phyloP scores from a whole-genome alignment of 202 grass and related monocot genomes.

The Digitaria exilis region DNA sequence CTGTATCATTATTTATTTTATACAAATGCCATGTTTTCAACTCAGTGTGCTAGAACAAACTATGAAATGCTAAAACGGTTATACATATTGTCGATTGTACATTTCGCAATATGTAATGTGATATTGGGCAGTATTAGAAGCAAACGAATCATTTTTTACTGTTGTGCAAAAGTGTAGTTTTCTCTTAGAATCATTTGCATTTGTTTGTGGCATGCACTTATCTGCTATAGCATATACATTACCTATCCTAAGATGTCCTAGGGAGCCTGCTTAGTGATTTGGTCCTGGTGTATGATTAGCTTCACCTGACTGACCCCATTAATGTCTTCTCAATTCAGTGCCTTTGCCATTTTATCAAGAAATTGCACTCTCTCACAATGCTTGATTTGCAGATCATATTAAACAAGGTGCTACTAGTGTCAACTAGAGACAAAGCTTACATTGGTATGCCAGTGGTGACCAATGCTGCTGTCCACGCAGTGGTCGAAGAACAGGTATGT shows the following conservation, averaged over 20 bases:
- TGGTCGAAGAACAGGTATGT: slow-evolving; percentile 90
- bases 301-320: neutral
- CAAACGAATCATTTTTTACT: neutral
- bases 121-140: slow-evolving; percentile 9
- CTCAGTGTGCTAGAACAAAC: neutral
- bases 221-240: slow-evolving; percentile 19
- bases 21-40: slow-evolving; percentile 1
- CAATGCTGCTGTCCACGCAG: slow-evolving; percentile 92
- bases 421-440: slow-evolving; percentile 88
- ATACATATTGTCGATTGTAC: neutral
- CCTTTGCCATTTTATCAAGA: slow-evolving; percentile 21
- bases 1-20: neutral
- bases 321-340: neutral
- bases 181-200: slow-evolving; percentile 1
- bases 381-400: slow-evolving; percentile 75
- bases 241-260: neutral
- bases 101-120: neutral
- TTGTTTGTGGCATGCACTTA: neutral
- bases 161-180: neutral
- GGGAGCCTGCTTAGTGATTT: neutral
- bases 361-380: slow-evolving; percentile 19
- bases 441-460: slow-evolving; percentile 92
- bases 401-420: slow-evolving; percentile 92
- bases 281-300: neutral
- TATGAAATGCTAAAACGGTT: neutral